Percentiles rank a stretch among this genome's conserved stretches.
Conservation (phyloP, 2,329 filamentous ascomycete species). For the Akanthomyces lecanii region DNA sequence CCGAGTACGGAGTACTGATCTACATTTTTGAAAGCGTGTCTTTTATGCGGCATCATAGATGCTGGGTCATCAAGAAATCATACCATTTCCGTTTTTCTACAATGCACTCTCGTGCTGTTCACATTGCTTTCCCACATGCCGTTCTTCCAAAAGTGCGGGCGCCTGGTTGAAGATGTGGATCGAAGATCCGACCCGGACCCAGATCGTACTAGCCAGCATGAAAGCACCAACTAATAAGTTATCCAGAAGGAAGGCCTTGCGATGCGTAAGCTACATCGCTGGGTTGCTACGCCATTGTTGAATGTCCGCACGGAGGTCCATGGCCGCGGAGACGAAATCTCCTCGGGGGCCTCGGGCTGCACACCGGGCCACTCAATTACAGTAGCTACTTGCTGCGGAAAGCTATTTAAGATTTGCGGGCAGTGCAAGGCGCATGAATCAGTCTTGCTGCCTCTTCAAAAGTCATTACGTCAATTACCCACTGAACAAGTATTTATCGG, state of each 20-base stretch:
- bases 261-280: neutral
- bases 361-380: neutral
- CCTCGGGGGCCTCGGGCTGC: neutral
- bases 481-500: neutral
- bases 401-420: neutral
- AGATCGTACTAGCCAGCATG: neutral
- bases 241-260: neutral
- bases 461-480: slow-evolving; percentile 1
- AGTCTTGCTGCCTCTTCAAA: neutral
- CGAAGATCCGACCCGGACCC: neutral
- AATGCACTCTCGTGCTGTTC: too few relatives aligned
- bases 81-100: too few relatives aligned
- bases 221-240: too few relatives aligned
- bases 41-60: too few relatives aligned
- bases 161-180: neutral
- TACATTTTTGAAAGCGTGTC: too few relatives aligned
- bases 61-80: too few relatives aligned
- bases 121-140: too few relatives aligned
- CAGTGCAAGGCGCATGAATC: neutral
- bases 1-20: too few relatives aligned
- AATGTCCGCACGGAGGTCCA: neutral
- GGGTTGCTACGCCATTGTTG: neutral
- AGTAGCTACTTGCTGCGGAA: too few relatives aligned
- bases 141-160: too few relatives aligned
- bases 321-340: neutral